Conservation (phyloP, 2,329 filamentous ascomycete genomes). For the Epichloe amarillans region DNA sequence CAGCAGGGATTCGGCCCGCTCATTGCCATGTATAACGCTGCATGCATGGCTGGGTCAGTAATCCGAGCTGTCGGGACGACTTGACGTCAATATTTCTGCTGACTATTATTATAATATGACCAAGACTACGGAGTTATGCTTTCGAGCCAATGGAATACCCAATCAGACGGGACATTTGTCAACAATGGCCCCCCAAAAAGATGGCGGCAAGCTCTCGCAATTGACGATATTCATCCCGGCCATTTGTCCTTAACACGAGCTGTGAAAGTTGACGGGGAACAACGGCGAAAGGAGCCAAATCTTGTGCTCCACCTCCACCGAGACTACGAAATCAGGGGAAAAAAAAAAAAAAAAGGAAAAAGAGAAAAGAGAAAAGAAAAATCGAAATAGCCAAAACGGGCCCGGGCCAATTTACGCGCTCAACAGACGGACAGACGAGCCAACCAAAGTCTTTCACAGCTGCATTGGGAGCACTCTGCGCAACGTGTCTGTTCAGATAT, state of each 20-base stretch:
- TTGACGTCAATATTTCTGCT: background rate
- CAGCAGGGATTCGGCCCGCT: slow-evolving; percentile 6
- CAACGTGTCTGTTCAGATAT: background rate
- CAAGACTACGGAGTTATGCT: background rate
- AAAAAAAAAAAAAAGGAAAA: too few relatives aligned
- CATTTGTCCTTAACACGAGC: background rate
- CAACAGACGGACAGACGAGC: background rate
- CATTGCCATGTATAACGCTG: background rate
- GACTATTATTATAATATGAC: background rate
- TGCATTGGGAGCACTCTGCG: background rate
- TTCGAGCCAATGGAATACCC: background rate
- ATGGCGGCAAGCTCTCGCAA: background rate
- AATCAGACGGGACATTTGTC: background rate
- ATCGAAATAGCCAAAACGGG: background rate
- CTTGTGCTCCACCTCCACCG: background rate
- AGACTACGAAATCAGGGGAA: too few relatives aligned
- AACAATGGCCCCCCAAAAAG: background rate
- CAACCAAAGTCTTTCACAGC: background rate
- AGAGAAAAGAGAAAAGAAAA: background rate
- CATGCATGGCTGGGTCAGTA: slow-evolving; percentile 2
- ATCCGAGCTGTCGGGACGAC: slow-evolving; percentile 6
- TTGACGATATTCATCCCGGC: background rate
- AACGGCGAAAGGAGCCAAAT: background rate
- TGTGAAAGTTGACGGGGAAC: background rate
- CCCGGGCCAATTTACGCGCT: background rate